These are phyloP conservation scores for Phialophora tarda DNA, from an alignment of 2,329 filamentous ascomycete species.

Conservation along the genomic window DNA sequence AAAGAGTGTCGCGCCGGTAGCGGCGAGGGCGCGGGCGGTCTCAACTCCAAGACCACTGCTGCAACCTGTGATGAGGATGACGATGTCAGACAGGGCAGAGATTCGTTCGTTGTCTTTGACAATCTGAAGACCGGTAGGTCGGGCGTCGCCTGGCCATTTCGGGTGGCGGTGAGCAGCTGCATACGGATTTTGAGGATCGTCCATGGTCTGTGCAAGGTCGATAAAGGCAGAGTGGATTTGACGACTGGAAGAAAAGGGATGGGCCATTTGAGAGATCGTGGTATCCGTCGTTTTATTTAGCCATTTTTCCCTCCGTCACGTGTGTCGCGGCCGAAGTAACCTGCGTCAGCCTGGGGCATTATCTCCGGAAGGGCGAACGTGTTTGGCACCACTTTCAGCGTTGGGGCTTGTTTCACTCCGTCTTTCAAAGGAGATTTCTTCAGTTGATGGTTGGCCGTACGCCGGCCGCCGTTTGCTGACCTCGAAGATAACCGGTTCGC, in stretches of 20 bases:
- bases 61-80: slow-evolving; percentile 48
- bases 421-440: background rate
- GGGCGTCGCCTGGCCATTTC: slow-evolving; percentile 31
- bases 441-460: background rate
- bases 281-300: background rate
- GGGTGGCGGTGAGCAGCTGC: slow-evolving; percentile 35
- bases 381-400: background rate
- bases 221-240: background rate
- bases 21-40: slow-evolving; percentile 46
- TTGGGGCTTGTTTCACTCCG: background rate
- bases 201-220: slow-evolving; percentile 2
- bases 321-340: slow-evolving; percentile 2
- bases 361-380: slow-evolving; percentile 7
- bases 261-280: background rate
- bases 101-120: slow-evolving; percentile 36
- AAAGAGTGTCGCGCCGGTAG: slow-evolving; percentile 48
- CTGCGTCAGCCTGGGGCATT: slow-evolving; percentile 16
- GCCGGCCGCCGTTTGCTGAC: background rate
- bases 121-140: slow-evolving; percentile 33
- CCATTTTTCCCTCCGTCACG: slow-evolving; percentile 1
- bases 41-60: slow-evolving; percentile 48
- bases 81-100: slow-evolving; percentile 38
- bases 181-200: slow-evolving; percentile 34
- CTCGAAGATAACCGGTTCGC: background rate
- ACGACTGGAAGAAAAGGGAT: background rate